Evolutionary conservation across 2,329 filamentous ascomycete genomes (phyloP), one percentile per base, ranked within the genome.

Genomic region (Trichophyton benhamiae): DNA sequence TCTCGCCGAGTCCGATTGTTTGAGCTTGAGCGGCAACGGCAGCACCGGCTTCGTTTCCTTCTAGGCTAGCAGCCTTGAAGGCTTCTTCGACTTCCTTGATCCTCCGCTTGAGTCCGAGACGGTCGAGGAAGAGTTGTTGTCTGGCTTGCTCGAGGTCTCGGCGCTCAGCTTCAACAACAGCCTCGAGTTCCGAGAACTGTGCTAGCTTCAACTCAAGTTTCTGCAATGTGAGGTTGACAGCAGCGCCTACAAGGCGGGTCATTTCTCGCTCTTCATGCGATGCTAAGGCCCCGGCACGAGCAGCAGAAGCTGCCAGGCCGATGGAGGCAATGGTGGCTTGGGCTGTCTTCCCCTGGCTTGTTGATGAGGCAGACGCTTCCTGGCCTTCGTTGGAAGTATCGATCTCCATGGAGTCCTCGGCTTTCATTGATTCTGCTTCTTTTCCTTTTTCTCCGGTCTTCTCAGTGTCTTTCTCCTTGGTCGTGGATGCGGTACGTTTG

Each of bases 191-290:
- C 68, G 89, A 87, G 76, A 99, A 99, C 73, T 97, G 95, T 70
- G 90, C 87, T 63, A 99, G 82, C 77, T 99, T 99, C 68, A 97
- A 79, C 75, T 97, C 91, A 64, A 97, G 85, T 76, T 99, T 99
- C 71, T 96, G 87, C 38, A 97, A 80, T n/a, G 89, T 92, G 11
- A 95, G 82, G 71, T 99, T 99, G 59, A 96, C 89, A 0, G 91
- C 90, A 4, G 91, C 88, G 1, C 91, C 92, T 8, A 99, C 89
- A 55, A 97, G 84, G 15, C 91, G 88, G 20, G 91, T 95, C 84
- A 97, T 94, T 75, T 96, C 91, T 62, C 95, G 88, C 75, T 99
- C 94, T 74, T 97, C 92, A 68, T 97, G 91, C 2, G 92, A 96
- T 30, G 92, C 91, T 38, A 99, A 84, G 2, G 87, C 94, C 6